These are phyloP conservation scores for Sporothrix brunneoviolacea DNA, from an alignment of 2,329 filamentous ascomycete genomes.

Conservation along the genomic window DNA sequence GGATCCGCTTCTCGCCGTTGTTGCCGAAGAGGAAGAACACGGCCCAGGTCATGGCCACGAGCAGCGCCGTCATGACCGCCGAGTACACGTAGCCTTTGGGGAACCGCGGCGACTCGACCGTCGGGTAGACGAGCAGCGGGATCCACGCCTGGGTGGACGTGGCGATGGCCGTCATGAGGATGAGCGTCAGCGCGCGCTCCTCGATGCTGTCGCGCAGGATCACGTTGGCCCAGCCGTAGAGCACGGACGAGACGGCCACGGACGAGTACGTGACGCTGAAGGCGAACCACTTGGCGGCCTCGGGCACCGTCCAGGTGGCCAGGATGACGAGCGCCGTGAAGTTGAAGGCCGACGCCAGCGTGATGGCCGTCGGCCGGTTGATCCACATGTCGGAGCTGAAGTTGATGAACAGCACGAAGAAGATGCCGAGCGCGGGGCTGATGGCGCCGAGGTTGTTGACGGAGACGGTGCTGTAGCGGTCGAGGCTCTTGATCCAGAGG, in stretches of 20 bases:
- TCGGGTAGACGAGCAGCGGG: too few species aligned
- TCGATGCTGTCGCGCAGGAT: slow-evolving; percentile 38
- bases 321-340: slow-evolving; percentile 46
- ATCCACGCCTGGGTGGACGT: too few species aligned
- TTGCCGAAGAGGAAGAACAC: too few species aligned
- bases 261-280: slow-evolving; percentile 43
- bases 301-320: slow-evolving; percentile 50
- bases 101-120: too few species aligned
- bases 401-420: slow-evolving; percentile 47
- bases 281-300: slow-evolving; percentile 47
- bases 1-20: too few species aligned
- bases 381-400: slow-evolving; percentile 49
- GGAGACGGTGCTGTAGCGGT: slow-evolving; percentile 4
- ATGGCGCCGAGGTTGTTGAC: slow-evolving; percentile 11
- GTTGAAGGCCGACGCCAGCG: slow-evolving; percentile 43
- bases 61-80: too few species aligned
- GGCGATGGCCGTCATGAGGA: too few species aligned
- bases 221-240: slow-evolving; percentile 51
- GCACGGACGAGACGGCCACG: slow-evolving; percentile 45
- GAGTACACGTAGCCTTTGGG: too few species aligned
- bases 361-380: slow-evolving; percentile 50
- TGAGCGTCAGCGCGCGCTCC: too few species aligned
- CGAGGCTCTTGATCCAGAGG: slow-evolving; percentile 51
- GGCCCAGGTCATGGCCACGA: too few species aligned
- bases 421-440: slow-evolving; percentile 42